Evolutionary conservation across 2,329 filamentous ascomycete genomes (phyloP).

Genomic region (Coniosporium tulheliwenetii): DNA sequence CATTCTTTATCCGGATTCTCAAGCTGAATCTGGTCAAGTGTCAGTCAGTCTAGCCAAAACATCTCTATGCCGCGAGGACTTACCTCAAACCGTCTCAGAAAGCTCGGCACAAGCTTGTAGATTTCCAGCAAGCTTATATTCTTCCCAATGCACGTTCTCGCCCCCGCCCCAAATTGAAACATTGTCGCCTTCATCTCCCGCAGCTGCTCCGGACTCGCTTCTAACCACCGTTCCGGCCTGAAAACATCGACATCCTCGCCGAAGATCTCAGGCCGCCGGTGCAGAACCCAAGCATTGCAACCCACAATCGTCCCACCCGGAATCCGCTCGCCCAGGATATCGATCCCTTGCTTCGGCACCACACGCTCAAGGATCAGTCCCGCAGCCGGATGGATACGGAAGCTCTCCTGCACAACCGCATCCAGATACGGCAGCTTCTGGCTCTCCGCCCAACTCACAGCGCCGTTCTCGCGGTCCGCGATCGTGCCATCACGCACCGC

Average conservation of each 20-base stretch:
- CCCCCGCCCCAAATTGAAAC: slow-evolving; percentile 60
- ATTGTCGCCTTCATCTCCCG: slow-evolving; percentile 54
- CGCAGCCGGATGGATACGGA: slow-evolving; percentile 59
- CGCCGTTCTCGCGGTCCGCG: slow-evolving; percentile 29
- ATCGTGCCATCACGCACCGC: slow-evolving; percentile 36
- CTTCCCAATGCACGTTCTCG: slow-evolving; percentile 50
- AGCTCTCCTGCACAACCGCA: slow-evolving; percentile 63
- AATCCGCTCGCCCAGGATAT: slow-evolving; percentile 47
- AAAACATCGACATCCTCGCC: slow-evolving; percentile 50
- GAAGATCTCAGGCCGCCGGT: slow-evolving; percentile 52
- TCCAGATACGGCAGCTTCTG: slow-evolving; percentile 62
- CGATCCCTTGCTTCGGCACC: slow-evolving; percentile 47
- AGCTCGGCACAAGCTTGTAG: slow-evolving; percentile 35
- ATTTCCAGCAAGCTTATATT: slow-evolving; percentile 34
- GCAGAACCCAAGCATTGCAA: slow-evolving; percentile 60
- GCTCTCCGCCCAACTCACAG: slow-evolving; percentile 53
- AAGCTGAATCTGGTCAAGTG: slow-evolving; percentile 18
- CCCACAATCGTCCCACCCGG: slow-evolving; percentile 60
- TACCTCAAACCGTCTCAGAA: slow-evolving; percentile 50
- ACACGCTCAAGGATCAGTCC: slow-evolving; percentile 60
- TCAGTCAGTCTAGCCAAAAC: neutral
- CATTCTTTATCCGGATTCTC: slow-evolving; percentile 23
- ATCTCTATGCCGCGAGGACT: slow-evolving; percentile 2
- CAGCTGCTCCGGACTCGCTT: slow-evolving; percentile 37
- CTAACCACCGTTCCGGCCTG: slow-evolving; percentile 52